Evolutionary conservation across 2,329 filamentous ascomycete genomes (phyloP).

Genomic region (Zymoseptoria passerinii): DNA sequence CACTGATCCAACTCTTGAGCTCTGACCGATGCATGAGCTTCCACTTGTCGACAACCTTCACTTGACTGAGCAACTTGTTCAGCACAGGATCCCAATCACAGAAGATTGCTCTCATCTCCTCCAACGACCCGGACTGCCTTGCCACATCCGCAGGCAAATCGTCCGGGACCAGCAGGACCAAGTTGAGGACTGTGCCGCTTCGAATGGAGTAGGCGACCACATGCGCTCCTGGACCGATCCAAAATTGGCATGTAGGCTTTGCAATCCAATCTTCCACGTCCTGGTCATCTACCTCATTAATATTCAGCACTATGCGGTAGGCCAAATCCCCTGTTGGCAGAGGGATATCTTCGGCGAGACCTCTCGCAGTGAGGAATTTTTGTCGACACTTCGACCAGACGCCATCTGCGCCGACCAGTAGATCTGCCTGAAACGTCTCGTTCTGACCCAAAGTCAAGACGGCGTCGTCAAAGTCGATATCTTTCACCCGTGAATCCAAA

Average conservation of each 20-base stretch:
- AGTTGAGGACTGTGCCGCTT: conserved; percentile 53
- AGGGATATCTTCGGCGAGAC: conserved; percentile 36
- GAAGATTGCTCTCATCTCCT: conserved; percentile 55
- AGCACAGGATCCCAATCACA: conserved; percentile 56
- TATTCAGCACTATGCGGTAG: conserved; percentile 51
- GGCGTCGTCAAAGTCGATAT: conserved; percentile 42
- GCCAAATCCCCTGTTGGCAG: conserved; percentile 56
- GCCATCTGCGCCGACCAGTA: conserved; percentile 57
- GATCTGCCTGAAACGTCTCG: conserved; percentile 40
- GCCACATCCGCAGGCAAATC: conserved; percentile 49
- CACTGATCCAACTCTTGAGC: conserved; percentile 48
- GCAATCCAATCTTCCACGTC: conserved; percentile 46
- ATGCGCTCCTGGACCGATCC: conserved; percentile 55
- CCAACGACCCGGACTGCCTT: conserved; percentile 45
- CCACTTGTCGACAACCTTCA: conserved; percentile 59
- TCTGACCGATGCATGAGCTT: conserved; percentile 53
- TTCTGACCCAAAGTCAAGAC: conserved; percentile 37
- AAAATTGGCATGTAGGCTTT: conserved; percentile 49
- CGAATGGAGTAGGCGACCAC: conserved; percentile 56
- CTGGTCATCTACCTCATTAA: conserved; percentile 45
- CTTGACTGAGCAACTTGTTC: conserved; percentile 40
- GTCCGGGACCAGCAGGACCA: conserved; percentile 59
- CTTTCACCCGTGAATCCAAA: conserved; percentile 41
- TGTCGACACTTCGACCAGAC: conserved; percentile 53
- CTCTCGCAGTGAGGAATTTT: conserved; percentile 37